Base-by-base conservation (phyloP, 2,329 filamentous ascomycete species). In the Colletotrichum sp. region DNA sequence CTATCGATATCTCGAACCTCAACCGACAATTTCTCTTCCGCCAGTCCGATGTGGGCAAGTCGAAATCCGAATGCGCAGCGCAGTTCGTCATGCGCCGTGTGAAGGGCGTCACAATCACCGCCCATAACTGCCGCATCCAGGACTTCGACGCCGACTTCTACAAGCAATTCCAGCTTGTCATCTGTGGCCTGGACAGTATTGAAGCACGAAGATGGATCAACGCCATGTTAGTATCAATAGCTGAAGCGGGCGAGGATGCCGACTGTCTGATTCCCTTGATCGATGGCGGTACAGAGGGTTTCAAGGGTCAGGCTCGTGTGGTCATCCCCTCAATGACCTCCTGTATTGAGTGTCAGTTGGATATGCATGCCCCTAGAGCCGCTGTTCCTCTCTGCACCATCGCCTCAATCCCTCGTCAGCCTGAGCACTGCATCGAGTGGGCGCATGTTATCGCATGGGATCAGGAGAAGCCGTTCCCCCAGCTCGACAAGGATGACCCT, bases 201-300 rank as follows among this genome's bases (percentile, higher is more conserved):
- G 97, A 99, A 86, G 97, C 97, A 55, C 92, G 97, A n/a, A 91
- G 97, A 76, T 99, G 98, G 98, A 99, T 99, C 85, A 99, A 99
- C 83, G 94, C 96, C 68, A 98, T 94, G 21, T 89, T 99, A 5
- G 93, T 99, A 30, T 93, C 94, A 74, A 95, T 99, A 91, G 95
- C 98, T 7, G 96, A 98, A 81, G 90, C 91, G 75, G 80, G 82
- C 26, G 93, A 95, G 8, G 92, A 96, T 78, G 92, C 93, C 12
- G 96, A 99, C 82, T 95, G 92, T 67, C 88, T 98, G 79, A 99
- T 98, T 86, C 97, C 98, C 7, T 88, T 99, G 74, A 96, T 99
- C 78, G 97, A 99, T 84, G 98, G 97, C 71, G 97, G 97, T 78
- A 99, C 97, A 16, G 97, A 99, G 88, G 96, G 96, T 66, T 99